Percentiles rank a stretch among this genome's conserved stretches.
Conservation (phyloP, 805 yeast species). For the Blastobotrys terrestris region DNA sequence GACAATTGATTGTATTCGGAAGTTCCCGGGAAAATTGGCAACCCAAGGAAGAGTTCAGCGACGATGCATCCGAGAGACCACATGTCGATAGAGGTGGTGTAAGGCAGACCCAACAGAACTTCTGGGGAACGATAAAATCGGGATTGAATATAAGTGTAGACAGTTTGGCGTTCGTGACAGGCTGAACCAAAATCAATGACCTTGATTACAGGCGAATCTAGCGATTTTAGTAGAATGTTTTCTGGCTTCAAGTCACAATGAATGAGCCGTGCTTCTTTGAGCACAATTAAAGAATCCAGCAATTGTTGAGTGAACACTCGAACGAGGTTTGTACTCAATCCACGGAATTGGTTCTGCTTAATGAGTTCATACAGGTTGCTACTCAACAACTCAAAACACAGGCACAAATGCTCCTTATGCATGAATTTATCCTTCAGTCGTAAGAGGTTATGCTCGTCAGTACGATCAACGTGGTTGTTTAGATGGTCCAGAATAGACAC, state of each 20-base stretch:
- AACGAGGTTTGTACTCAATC: conserved; percentile 73
- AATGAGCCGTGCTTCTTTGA: conserved; percentile 77
- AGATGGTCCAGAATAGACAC: conserved; percentile 79
- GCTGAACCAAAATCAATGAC: conserved; percentile 96
- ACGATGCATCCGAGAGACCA: conserved; percentile 96
- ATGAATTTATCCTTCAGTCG: conserved; percentile 80
- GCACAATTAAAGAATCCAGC: conserved; percentile 69
- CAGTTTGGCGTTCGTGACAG: conserved; percentile 82
- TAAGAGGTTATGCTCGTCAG: conserved; percentile 67
- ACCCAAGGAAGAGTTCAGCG: conserved; percentile 83
- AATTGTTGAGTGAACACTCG: conserved; percentile 74
- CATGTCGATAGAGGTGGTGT: conserved; percentile 89
- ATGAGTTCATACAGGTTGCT: conserved; percentile 85
- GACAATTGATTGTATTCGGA: conserved; percentile 87
- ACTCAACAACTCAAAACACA: conserved; percentile 85
- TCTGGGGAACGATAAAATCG: conserved; percentile 94
- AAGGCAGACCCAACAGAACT: conserved; percentile 84
- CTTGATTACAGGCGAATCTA: conserved; percentile 80
- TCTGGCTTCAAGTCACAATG: conserved; percentile 98
- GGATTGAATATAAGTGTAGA: conserved; percentile 88
- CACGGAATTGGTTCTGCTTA: conserved; percentile 90
- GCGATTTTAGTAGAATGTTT: conserved; percentile 72
- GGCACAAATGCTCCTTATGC: conserved; percentile 82
- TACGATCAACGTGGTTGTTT: conserved; percentile 63
- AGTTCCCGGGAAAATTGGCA: conserved; percentile 91